phyloP scores from a whole-genome alignment of 495 filamentous ascomycete species.

The Penicillium manginii region DNA sequence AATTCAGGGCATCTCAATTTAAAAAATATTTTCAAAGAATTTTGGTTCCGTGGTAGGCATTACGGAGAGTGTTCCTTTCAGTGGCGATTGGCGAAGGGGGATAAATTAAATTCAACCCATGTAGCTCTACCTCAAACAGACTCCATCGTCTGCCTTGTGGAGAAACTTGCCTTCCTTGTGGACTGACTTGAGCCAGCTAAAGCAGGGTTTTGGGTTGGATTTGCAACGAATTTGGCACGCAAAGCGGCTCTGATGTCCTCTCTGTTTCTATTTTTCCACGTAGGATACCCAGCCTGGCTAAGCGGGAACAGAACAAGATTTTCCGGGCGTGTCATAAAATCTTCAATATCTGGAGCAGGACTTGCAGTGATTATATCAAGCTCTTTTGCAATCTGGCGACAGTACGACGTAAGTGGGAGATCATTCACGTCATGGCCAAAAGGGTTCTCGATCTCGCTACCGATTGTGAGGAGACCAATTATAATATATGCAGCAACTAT shows the following conservation, averaged over 20 bases:
- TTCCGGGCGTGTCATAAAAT: slow-evolving; percentile 59
- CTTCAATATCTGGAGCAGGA: slow-evolving; percentile 55
- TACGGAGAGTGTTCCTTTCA: no score
- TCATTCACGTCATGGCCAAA: slow-evolving; percentile 90
- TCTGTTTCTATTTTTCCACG: slow-evolving; percentile 64
- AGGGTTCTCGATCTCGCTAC: slow-evolving; percentile 86
- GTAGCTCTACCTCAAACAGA: neutral
- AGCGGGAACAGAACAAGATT: slow-evolving; percentile 74
- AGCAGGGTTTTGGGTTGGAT: slow-evolving; percentile 2
- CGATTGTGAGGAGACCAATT: slow-evolving; percentile 81
- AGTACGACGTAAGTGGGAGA: slow-evolving; percentile 79
- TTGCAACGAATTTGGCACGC: slow-evolving; percentile 45
- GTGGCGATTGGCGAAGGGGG: no score
- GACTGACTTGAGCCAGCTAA: neutral
- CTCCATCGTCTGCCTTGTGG: neutral
- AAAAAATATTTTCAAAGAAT: no score
- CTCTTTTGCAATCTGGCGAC: slow-evolving; percentile 69
- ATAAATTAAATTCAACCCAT: no score
- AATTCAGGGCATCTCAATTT: no score
- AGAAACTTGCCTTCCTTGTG: neutral
- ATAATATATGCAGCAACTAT: slow-evolving; percentile 80
- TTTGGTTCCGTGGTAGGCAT: no score
- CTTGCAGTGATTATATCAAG: slow-evolving; percentile 71
- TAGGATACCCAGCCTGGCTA: slow-evolving; percentile 57
- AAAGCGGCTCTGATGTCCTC: slow-evolving; percentile 62